A percentile compares a stretch with the other conserved stretches of the same genome.
phyloP scores from a whole-genome alignment of 495 filamentous ascomycete species.

The Talaromyces stipitatus region DNA sequence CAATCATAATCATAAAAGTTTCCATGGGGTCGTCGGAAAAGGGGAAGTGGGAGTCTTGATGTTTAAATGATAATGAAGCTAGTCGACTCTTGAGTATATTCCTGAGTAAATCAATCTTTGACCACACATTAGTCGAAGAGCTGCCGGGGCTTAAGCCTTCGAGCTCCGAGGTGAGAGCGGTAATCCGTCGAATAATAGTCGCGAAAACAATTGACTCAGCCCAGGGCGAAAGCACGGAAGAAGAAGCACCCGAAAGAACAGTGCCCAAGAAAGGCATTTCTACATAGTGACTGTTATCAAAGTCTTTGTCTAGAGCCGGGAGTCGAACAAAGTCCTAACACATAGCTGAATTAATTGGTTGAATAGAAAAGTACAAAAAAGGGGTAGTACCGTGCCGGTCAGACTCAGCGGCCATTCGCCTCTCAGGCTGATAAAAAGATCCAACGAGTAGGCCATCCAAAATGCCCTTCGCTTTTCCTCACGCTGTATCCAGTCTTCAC shows the following conservation, averaged over 20 bases:
- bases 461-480: slow-evolving; percentile 48
- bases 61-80: too few species aligned
- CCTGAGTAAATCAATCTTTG: slow-evolving; percentile 22
- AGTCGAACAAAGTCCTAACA: slow-evolving; percentile 18
- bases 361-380: too few species aligned
- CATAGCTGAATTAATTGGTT: too few species aligned
- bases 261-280: slow-evolving; percentile 33
- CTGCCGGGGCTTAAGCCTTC: slow-evolving; percentile 13
- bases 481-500: slow-evolving; percentile 16
- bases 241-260: slow-evolving; percentile 16
- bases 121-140: slow-evolving; percentile 27
- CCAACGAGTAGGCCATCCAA: slow-evolving; percentile 50
- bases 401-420: slow-evolving; percentile 33
- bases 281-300: slow-evolving; percentile 36
- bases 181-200: slow-evolving; percentile 33
- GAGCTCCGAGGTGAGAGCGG: too few species aligned
- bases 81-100: slow-evolving; percentile 3
- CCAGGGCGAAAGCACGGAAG: slow-evolving; percentile 29
- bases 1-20: slow-evolving; percentile 29
- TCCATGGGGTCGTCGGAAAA: slow-evolving; percentile 35
- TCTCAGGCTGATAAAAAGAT: slow-evolving; percentile 42
- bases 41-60: slow-evolving; percentile 11
- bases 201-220: slow-evolving; percentile 38
- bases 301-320: slow-evolving; percentile 37
- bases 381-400: too few species aligned